These are phyloP conservation scores for Aspergillus vadensis DNA, from an alignment of 2,329 filamentous ascomycete species.

Conservation along the genomic window DNA sequence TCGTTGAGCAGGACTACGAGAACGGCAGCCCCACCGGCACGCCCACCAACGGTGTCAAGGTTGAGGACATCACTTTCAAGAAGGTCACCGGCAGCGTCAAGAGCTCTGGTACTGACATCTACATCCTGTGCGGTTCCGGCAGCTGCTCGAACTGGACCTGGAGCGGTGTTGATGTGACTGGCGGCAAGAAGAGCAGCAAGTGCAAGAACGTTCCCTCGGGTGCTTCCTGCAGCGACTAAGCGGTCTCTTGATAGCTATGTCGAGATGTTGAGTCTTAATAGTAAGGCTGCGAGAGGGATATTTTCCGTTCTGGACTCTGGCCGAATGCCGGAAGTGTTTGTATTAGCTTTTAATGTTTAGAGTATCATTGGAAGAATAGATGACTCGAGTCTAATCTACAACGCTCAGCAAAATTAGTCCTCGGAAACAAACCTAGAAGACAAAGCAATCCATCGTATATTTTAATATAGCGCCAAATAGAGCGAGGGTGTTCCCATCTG, in stretches of 20 bases:
- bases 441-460: no score
- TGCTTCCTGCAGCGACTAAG: constrained; percentile 28
- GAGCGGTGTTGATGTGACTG: constrained; percentile 52
- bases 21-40: constrained; percentile 45
- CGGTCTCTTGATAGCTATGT: background rate
- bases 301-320: background rate
- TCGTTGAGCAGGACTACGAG: constrained; percentile 57
- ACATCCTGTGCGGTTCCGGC: constrained; percentile 57
- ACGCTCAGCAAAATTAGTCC: no score
- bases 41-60: constrained; percentile 43
- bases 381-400: background rate
- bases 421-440: no score
- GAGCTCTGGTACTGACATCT: constrained; percentile 45
- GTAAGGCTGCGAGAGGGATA: background rate
- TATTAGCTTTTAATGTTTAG: background rate
- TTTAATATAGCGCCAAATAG: background rate
- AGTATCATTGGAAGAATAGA: background rate
- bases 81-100: constrained; percentile 38
- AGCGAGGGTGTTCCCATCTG: background rate
- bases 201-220: constrained; percentile 46
- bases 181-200: constrained; percentile 50
- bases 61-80: constrained; percentile 39
- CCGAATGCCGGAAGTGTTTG: background rate
- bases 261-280: background rate
- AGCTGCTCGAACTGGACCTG: constrained; percentile 53